These are phyloP conservation scores for Calonectria pauciramosa DNA, from an alignment of 2,329 filamentous ascomycete species.

Conservation along the genomic window DNA sequence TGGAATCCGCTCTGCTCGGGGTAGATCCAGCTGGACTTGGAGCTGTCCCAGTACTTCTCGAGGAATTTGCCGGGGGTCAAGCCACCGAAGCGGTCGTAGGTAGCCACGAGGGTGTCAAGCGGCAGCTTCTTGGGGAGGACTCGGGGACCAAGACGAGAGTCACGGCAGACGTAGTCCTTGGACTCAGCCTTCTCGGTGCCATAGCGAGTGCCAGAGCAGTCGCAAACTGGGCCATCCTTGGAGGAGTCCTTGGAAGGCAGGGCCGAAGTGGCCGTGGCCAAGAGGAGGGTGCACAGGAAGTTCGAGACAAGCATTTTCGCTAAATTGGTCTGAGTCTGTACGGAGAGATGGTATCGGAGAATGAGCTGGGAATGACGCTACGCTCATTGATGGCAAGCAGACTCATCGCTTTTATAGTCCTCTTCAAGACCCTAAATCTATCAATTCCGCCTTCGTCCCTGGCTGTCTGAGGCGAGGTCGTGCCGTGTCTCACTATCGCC, in stretches of 20 bases:
- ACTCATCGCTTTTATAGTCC: not conserved
- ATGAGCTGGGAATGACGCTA: too few species aligned
- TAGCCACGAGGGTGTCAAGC: not conserved
- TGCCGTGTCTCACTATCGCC: constrained; percentile 1
- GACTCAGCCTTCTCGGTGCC: not conserved
- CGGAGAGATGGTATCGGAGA: not conserved
- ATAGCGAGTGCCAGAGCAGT: not conserved
- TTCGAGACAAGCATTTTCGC: not conserved
- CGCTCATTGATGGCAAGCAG: not conserved
- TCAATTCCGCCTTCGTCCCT: not conserved
- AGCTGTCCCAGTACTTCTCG: constrained; percentile 25
- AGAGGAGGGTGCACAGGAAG: not conserved
- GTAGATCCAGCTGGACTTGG: constrained; percentile 22
- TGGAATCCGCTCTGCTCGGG: constrained; percentile 25
- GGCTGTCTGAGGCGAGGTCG: not conserved
- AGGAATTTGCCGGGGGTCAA: constrained; percentile 30
- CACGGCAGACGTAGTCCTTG: not conserved
- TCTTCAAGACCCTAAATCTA: not conserved
- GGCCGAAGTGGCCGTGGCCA: not conserved
- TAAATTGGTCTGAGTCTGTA: not conserved
- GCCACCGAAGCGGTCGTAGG: constrained; percentile 34
- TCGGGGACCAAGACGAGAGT: not conserved
- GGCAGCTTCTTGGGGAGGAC: constrained; percentile 2
- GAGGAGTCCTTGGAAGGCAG: not conserved
- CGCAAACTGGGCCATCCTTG: not conserved